Base-by-base conservation (phyloP, 2,329 filamentous ascomycete genomes). In the Ceratocystis eucalypticola region DNA sequence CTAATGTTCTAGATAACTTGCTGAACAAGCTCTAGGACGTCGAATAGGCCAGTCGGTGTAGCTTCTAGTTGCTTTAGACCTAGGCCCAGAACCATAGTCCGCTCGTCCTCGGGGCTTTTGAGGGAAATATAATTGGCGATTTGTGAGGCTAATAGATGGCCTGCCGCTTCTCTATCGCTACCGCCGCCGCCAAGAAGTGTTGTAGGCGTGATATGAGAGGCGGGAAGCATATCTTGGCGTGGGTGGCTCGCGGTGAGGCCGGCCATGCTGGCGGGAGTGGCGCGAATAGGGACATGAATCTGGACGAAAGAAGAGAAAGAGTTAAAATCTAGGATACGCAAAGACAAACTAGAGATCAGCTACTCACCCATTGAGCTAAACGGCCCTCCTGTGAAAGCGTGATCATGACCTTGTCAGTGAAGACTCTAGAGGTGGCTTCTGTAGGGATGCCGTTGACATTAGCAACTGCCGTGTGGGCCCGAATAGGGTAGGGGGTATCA, bases 401-500 rank as follows among this genome's bases (percentile, higher is more conserved):
- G 69, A 99, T 79, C 71, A 99, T 77, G 71, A 99, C 91, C 76
- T 91, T 96, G 81, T 97, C 94, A 7, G 86, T 82, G 76, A 97
- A 97, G 71, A 81, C 84, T 65, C 91, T 79, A 10, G 82, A 81
- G 48, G 84, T 86, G 44, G 89, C 86, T 70, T 91, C 85, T 1
- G 94, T 97, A 45, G 80, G 75, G 25, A 87, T 75, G 37, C 84
- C 85, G 69, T 87, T 84, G 69, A 96, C 84, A 2, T 79, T 73
- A 2, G 87, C 86, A 1, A 80, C 79, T 15, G 79, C 80, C 68
- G 80, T 79, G 64, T 81, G 85, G 1, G 84, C 86, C 10, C 78
- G 76, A 2, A 86, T 88, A 17, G 89, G 89, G 71, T 89, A 96
- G 0, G 83, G 77, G n/a, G 83, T 80, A 57, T 77, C 73, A 48